Percentiles rank a stretch among this genome's conserved stretches.
Evolutionary conservation across 2,329 filamentous ascomycete genomes (phyloP).

Genomic region (Venturiaceae sp.): DNA sequence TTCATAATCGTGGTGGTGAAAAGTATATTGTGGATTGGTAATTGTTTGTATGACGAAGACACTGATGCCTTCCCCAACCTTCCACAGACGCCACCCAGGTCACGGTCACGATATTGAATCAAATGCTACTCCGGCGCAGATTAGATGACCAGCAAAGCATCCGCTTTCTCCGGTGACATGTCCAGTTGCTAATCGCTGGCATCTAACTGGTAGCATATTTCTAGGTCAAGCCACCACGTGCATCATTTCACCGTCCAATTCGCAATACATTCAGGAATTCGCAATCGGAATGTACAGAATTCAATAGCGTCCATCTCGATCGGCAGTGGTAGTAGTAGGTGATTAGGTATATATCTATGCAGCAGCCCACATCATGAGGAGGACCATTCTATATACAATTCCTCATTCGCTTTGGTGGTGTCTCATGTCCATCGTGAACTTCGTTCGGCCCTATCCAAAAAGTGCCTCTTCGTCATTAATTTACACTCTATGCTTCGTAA

Average conservation of each 20-base stretch:
- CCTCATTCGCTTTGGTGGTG: neutral
- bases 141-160: neutral
- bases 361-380: neutral
- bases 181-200: too few species aligned
- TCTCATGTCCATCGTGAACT: neutral
- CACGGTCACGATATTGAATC: too few species aligned
- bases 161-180: neutral
- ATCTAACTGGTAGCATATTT: too few species aligned
- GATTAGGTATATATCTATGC: neutral
- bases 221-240: neutral
- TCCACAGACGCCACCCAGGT: too few species aligned
- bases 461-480: neutral
- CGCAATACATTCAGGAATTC: neutral
- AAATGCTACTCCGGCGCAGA: too few species aligned
- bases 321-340: neutral
- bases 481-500: neutral
- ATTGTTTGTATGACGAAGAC: too few species aligned
- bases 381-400: neutral
- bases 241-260: neutral
- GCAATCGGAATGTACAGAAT: neutral
- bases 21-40: too few species aligned
- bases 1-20: neutral
- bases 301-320: neutral
- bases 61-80: too few species aligned
- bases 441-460: neutral